phyloP scores from a whole-genome alignment of 805 yeast species.

The Candida vaughaniae region DNA sequence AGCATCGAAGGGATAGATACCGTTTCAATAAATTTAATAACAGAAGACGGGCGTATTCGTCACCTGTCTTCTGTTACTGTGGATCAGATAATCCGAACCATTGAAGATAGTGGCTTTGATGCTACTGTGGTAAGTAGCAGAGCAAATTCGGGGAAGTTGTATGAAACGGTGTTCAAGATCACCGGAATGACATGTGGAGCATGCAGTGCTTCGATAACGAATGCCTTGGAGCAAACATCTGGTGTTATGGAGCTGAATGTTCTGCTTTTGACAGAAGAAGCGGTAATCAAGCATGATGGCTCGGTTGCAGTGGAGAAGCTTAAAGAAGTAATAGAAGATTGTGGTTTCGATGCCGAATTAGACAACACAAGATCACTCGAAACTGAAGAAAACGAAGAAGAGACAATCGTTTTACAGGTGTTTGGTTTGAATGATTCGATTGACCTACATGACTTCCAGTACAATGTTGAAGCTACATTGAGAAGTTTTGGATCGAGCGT shows the following conservation, averaged over 20 bases:
- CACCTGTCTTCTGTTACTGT: conserved; percentile 22
- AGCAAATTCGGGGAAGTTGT: not conserved
- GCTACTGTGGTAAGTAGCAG: conserved; percentile 9
- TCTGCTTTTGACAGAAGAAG: conserved; percentile 76
- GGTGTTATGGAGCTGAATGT: conserved; percentile 61
- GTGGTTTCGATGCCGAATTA: conserved; percentile 37
- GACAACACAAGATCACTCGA: conserved; percentile 2
- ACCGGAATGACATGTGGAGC: conserved; percentile 93
- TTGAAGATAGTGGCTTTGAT: conserved; percentile 62
- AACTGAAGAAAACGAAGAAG: conserved; percentile 21
- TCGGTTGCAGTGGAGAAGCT: conserved; percentile 37
- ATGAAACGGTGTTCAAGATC: conserved; percentile 27
- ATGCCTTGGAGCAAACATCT: conserved; percentile 45
- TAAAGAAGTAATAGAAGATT: conserved; percentile 60
- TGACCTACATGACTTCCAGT: conserved; percentile 30
- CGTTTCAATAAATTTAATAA: conserved; percentile 35
- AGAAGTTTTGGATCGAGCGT: conserved; percentile 31
- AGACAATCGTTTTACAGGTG: conserved; percentile 29
- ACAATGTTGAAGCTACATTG: conserved; percentile 40
- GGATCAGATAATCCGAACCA: conserved; percentile 17
- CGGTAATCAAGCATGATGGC: conserved; percentile 49
- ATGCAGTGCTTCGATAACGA: conserved; percentile 68
- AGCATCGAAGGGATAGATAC: conserved; percentile 20
- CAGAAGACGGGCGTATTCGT: conserved; percentile 33
- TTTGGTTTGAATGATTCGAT: conserved; percentile 28